A percentile compares a stretch with the other conserved stretches of the same genome.
These are phyloP conservation scores for Suillus fuscotomentosus DNA, from an alignment of 768 basidiomycete species.

Conservation along the genomic window DNA sequence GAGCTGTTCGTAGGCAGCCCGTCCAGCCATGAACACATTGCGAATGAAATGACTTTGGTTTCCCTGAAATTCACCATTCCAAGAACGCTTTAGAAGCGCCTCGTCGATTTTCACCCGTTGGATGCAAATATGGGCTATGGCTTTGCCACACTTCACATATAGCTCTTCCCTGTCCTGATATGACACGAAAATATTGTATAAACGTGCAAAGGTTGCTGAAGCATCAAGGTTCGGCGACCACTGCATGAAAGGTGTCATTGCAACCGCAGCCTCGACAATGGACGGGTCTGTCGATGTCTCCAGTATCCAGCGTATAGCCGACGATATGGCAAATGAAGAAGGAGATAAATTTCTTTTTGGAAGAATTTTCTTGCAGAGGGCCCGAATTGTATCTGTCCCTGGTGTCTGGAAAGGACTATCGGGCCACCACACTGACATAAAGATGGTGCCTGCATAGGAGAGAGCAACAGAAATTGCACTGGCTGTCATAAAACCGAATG, in stretches of 20 bases:
- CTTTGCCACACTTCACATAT: not conserved
- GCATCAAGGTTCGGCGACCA: not conserved
- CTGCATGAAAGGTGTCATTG: not conserved
- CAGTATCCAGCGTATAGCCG: not conserved
- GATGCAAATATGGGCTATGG: not conserved
- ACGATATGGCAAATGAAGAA: too few species aligned
- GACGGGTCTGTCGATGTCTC: not conserved
- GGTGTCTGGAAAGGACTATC: too few species aligned
- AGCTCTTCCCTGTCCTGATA: not conserved
- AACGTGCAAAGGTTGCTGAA: not conserved
- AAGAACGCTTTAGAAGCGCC: not conserved
- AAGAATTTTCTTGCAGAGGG: too few species aligned
- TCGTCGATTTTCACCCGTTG: not conserved
- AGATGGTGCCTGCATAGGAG: too few species aligned
- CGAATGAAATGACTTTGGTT: not conserved
- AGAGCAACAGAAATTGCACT: too few species aligned
- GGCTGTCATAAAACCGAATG: too few species aligned
- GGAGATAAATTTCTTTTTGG: too few species aligned
- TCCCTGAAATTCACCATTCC: not conserved
- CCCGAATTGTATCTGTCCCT: too few species aligned
- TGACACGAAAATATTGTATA: not conserved
- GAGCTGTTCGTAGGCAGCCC: too few species aligned
- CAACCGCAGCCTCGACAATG: not conserved
- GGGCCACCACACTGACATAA: too few species aligned
- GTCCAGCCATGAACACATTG: not conserved